Evolutionary conservation across 371 early-diverging fungal genomes (phyloP), one percentile per base, ranked within the genome.

Genomic region (Mortierella sp.): DNA sequence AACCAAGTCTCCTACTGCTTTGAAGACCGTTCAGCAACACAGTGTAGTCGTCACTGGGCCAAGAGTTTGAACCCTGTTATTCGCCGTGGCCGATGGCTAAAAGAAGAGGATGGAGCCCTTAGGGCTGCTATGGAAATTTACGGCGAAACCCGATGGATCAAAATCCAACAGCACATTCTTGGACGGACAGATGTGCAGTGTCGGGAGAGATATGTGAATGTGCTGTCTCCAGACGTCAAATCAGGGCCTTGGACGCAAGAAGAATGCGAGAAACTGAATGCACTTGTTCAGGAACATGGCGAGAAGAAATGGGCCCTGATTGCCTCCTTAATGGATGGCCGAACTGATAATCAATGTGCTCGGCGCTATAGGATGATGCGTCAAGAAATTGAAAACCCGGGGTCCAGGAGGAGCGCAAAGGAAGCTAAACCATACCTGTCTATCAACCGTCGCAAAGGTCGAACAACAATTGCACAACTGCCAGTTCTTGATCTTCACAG

Each of bases 171-270:
- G 49, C 85, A 90, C 66, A 87, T 96, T 12, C 89, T 88, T 1
- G 92, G 93, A 23, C 84, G 96, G 53, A 96, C 95, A 2, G 96
- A 96, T 75, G 90, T 93, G 63, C 96, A 97, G 66, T 96, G 96
- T 61, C 88, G 97, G 34, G 96, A 97, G 76, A 86, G 97, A 59
- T 97, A 89, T 77, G 85, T 88, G 70, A 94, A 95, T 77, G 85
- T 91, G 1, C 69, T 95, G 31, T 85, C 89, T 45, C 95, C 95
- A 5, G 77, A 75, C 1, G 70, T 96, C 35, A 86, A 87, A 49
- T 80, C 83, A 37, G 86, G 85, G 28, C 84, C 78, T 17, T 89
- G 93, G 83, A 85, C 88, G 3, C 53, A 73, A 0, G 92, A 91
- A 70, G 91, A 88, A 82, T 56, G 23, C 29, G 54, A 75, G 37